A percentile compares a stretch with the other conserved stretches of the same genome.
Evolutionary conservation across 495 filamentous ascomycete genomes (phyloP).

Genomic region (Penicillium ochrochloron): DNA sequence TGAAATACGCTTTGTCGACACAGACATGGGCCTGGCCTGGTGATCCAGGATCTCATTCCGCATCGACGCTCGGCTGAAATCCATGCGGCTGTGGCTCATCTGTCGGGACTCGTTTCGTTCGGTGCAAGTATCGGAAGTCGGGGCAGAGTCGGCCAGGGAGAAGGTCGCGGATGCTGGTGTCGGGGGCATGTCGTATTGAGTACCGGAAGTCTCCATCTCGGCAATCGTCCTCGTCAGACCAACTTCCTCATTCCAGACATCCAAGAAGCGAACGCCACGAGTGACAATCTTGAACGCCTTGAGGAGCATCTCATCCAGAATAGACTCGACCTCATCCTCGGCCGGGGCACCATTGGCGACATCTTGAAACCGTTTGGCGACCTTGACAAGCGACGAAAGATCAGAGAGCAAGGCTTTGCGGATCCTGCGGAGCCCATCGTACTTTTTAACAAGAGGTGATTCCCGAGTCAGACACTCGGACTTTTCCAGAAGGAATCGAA

Average conservation of each 20-base stretch:
- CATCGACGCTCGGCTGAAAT: conserved; percentile 44
- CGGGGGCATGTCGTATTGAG: conserved; percentile 57
- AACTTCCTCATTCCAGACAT: conserved; percentile 80
- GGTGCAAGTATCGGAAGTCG: conserved; percentile 27
- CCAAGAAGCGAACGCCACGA: conserved; percentile 88
- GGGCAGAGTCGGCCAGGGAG: conserved; percentile 25
- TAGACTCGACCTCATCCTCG: conserved; percentile 68
- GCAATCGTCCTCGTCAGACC: conserved; percentile 65
- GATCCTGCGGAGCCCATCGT: conserved; percentile 76
- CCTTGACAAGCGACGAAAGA: conserved; percentile 85
- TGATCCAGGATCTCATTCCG: conserved; percentile 43
- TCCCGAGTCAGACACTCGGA: conserved; percentile 88
- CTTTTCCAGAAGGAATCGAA: conserved; percentile 85
- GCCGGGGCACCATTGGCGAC: conserved; percentile 52
- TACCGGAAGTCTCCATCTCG: conserved; percentile 52
- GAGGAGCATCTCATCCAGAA: conserved; percentile 89
- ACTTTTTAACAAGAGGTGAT: conserved; percentile 69
- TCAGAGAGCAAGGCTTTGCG: conserved; percentile 88
- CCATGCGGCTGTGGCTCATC: conserved; percentile 45
- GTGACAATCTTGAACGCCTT: conserved; percentile 95
- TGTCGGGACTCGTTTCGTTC: conserved; percentile 44
- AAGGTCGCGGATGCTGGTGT: conserved; percentile 72
- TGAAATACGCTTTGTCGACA: conserved; percentile 55
- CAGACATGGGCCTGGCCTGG: conserved; percentile 38
- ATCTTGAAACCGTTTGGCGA: conserved; percentile 79